These are phyloP conservation scores for Gnaphalium uliginosum DNA, from an alignment of 129 eudicot species.

Conservation along the genomic window DNA sequence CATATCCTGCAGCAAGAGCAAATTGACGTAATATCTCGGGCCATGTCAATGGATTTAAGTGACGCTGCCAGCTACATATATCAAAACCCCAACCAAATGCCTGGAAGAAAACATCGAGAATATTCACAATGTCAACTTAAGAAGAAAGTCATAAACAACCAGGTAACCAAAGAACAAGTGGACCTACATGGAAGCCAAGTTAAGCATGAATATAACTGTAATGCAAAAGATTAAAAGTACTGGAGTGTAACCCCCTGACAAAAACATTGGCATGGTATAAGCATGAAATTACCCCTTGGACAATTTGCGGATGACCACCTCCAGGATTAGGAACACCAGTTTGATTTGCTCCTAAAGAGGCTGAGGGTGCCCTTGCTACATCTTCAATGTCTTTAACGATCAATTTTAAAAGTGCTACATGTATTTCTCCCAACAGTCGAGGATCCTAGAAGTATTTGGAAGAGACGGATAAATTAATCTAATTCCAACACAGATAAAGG, in stretches of 20 bases:
- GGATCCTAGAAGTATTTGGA: conserved; percentile 55
- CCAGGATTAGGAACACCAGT: conserved; percentile 56
- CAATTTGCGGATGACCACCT: conserved; percentile 89
- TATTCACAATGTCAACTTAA: background rate
- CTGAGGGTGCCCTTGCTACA: conserved; percentile 82
- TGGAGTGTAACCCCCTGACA: background rate
- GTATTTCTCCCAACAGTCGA: conserved; percentile 80
- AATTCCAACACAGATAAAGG: background rate
- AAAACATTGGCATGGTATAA: conserved; percentile 7
- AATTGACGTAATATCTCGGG: conserved; percentile 87
- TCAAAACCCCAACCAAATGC: conserved; percentile 97
- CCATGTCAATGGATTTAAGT: conserved; percentile 81
- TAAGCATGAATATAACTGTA: background rate
- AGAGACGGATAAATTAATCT: conserved; percentile 5
- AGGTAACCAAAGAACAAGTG: conserved; percentile 1
- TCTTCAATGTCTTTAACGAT: conserved; percentile 90
- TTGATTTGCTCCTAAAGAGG: conserved; percentile 61
- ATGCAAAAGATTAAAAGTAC: background rate
- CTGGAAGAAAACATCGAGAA: conserved; percentile 40
- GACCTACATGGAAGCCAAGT: background rate
- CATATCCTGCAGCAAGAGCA: conserved; percentile 81
- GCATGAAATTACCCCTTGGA: conserved; percentile 86
- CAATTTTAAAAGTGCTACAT: conserved; percentile 71
- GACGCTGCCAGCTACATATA: conserved; percentile 79
- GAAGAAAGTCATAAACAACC: background rate